These are phyloP conservation scores for Emericellopsis atlantica DNA, from an alignment of 2,329 filamentous ascomycete genomes.

Conservation along the genomic window DNA sequence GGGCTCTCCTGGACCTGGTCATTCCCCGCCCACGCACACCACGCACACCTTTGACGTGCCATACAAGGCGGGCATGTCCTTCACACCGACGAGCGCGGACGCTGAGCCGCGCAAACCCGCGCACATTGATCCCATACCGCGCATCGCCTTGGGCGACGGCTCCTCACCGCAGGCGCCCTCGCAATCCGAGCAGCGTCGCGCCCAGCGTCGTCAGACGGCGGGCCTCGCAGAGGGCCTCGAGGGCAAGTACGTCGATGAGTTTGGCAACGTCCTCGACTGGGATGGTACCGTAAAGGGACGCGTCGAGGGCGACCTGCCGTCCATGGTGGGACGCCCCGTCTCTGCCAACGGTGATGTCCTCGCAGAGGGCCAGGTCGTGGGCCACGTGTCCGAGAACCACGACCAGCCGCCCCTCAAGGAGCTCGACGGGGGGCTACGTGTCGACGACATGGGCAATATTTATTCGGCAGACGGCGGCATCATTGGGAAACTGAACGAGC, in stretches of 20 bases:
- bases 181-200: too few relatives aligned
- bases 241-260: slow-evolving; percentile 37
- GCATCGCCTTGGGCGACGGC: slow-evolving; percentile 6
- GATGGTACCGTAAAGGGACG: slow-evolving; percentile 37
- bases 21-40: slow-evolving; percentile 1
- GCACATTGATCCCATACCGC: slow-evolving; percentile 23
- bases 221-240: slow-evolving; percentile 27
- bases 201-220: slow-evolving; percentile 5
- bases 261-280: slow-evolving; percentile 38
- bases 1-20: background rate
- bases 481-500: slow-evolving; percentile 49
- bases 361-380: slow-evolving; percentile 65
- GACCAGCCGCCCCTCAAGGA: slow-evolving; percentile 26
- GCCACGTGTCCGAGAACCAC: slow-evolving; percentile 54
- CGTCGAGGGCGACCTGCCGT: slow-evolving; percentile 39
- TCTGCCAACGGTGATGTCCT: slow-evolving; percentile 39
- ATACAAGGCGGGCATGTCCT: background rate
- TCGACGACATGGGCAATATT: slow-evolving; percentile 45
- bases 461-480: slow-evolving; percentile 42
- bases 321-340: slow-evolving; percentile 38
- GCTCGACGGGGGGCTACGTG: slow-evolving; percentile 36
- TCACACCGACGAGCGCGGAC: background rate
- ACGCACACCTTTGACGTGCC: slow-evolving; percentile 3
- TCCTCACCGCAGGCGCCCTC: too few relatives aligned
- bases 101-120: slow-evolving; percentile 18